phyloP scores from a whole-genome alignment of 768 basidiomycete species.

The Neoboletus magnificus region DNA sequence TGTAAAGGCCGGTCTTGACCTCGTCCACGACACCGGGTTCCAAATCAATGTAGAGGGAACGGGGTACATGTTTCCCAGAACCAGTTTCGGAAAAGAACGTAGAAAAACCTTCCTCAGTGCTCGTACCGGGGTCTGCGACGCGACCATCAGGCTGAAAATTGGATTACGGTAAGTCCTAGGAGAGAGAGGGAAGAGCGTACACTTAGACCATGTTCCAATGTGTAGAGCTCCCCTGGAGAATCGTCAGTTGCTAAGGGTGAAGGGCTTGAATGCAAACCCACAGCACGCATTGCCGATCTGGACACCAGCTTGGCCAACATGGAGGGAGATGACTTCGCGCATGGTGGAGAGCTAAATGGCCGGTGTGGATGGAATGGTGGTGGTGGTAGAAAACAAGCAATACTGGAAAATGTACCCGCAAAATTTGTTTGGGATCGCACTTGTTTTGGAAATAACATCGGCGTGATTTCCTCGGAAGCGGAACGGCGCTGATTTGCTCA shows the following conservation, averaged over 20 bases:
- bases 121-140: conserved; percentile 51
- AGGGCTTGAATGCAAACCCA: conserved; percentile 39
- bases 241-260: conserved; percentile 9
- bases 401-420: background rate
- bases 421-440: conserved; percentile 20
- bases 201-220: conserved; percentile 93
- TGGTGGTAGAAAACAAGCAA: conserved; percentile 13
- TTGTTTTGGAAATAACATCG: conserved; percentile 27
- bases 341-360: conserved; percentile 37
- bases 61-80: conserved; percentile 92
- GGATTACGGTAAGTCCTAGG: conserved; percentile 13
- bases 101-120: conserved; percentile 82
- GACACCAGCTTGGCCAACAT: conserved; percentile 96
- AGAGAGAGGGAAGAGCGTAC: conserved; percentile 45
- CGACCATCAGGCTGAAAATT: conserved; percentile 82
- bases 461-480: conserved; percentile 1
- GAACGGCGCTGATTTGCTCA: background rate
- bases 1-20: conserved; percentile 88
- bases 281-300: conserved; percentile 97
- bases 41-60: conserved; percentile 93
- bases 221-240: conserved; percentile 89
- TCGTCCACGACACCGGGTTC: conserved; percentile 96
- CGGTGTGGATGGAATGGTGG: conserved; percentile 5
- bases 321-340: conserved; percentile 95
- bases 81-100: conserved; percentile 98